Base-by-base conservation (phyloP, 495 filamentous ascomycete genomes). In the Daldinia vernicosa region DNA sequence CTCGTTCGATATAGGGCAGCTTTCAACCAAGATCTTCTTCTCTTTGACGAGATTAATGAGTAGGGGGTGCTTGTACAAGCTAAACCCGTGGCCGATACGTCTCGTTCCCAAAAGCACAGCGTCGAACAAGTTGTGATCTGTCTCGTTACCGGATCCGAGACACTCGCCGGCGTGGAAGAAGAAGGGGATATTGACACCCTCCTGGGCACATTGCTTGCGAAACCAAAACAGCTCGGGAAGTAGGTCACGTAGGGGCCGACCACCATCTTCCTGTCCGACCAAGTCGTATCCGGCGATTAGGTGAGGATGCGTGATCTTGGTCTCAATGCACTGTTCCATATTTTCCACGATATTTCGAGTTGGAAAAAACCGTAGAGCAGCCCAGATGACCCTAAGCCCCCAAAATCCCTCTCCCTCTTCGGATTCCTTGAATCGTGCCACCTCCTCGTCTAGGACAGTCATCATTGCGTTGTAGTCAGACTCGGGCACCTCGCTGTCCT, bases 81-180 rank as follows among this genome's bases (percentile, higher is more conserved):
- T 93, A 76, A 91, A 94, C 2, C 90, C 94, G 71, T 97, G 92
- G 6, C 94, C 94, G 47, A 99, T 95, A 40, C 95, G 86, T 26
- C 95, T 85, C 0, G 93, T 93, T 4, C 94, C 94, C 8, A 98
- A 87, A 1, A 98, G 83, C 8, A 98, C 84, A 0, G 93, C 93
- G 77, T 98, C 94, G 78, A 94, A 97, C 2, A 98, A 86, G 73
- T 98, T 97, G 67, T 92, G 83, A 66, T 97, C 93, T 0, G 90
- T 88, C 24, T 81, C 82, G 71, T 87, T 89, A 14, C 92, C 93
- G 69, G 94, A 90, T 15, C 92, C 92, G 0, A 94, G 86, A 40
- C 85, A 90, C 77, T 97, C 93, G 30, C 94, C 95, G 2, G 94
- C 95, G 74, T 97, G 94, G 78, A 99, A 94, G 82, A 95, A 95